These are phyloP conservation scores for Wickerhamomyces sydowiorum DNA, from an alignment of 805 yeast genomes.

Conservation along the genomic window DNA sequence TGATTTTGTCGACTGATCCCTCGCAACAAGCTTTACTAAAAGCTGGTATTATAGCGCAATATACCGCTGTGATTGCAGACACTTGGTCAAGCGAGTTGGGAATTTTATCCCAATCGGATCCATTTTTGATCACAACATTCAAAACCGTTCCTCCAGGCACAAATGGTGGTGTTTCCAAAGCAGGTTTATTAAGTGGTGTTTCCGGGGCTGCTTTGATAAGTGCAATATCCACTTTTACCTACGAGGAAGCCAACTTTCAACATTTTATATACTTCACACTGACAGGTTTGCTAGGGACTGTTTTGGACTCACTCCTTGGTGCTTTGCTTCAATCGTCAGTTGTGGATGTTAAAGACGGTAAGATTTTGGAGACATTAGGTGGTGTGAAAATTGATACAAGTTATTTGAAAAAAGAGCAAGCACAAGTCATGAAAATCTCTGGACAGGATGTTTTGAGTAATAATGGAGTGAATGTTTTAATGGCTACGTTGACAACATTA, in stretches of 20 bases:
- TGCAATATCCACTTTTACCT: conserved; percentile 20
- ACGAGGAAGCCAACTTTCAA: conserved; percentile 8
- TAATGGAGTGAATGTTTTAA: conserved; percentile 32
- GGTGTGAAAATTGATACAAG: conserved; percentile 29
- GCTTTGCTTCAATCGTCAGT: conserved; percentile 33
- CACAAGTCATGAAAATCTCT: conserved; percentile 20
- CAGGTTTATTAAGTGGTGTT: conserved; percentile 31
- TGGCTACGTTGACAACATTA: conserved; percentile 26
- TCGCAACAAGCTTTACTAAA: conserved; percentile 11
- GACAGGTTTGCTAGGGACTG: conserved; percentile 32
- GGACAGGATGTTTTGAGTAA: conserved; percentile 33
- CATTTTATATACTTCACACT: conserved; percentile 23
- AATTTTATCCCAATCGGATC: conserved; percentile 30
- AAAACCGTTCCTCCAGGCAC: conserved; percentile 39
- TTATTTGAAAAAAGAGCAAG: conserved; percentile 9
- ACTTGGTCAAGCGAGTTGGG: conserved; percentile 45
- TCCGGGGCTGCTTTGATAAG: conserved; percentile 31
- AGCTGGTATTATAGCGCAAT: conserved; percentile 28
- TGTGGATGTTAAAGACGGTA: conserved; percentile 24
- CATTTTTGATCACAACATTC: conserved; percentile 35
- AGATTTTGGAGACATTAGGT: conserved; percentile 24
- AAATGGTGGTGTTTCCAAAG: conserved; percentile 37
- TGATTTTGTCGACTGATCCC: conserved; percentile 7
- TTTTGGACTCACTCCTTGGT: conserved; percentile 37
- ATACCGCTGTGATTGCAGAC: conserved; percentile 39